These are phyloP conservation scores for Polyporus arcularius DNA, from an alignment of 768 basidiomycete species.

Conservation along the genomic window DNA sequence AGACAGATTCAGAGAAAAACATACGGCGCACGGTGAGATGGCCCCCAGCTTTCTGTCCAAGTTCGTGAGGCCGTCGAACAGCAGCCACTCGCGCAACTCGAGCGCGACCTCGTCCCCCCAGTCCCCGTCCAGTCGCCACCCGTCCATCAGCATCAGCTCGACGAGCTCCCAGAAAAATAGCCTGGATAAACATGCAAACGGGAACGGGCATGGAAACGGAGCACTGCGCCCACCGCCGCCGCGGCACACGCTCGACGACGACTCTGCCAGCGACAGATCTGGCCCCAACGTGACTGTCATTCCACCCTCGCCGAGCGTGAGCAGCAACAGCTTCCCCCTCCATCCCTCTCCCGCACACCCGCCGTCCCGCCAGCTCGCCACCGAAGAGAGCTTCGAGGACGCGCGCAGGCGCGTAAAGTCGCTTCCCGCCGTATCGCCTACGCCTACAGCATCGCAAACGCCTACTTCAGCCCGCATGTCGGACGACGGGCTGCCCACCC, in stretches of 20 bases:
- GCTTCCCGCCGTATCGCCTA: conserved; percentile 10
- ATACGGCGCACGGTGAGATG: conserved; percentile 8
- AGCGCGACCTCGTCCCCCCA: conserved; percentile 20
- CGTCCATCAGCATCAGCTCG: conserved; percentile 17
- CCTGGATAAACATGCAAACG: conserved; percentile 3
- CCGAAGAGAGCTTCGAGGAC: conserved; percentile 4
- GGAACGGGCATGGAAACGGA: not conserved
- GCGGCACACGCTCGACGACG: not conserved
- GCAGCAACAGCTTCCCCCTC: conserved; percentile 17
- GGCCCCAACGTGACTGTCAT: conserved; percentile 35
- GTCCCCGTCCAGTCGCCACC: conserved; percentile 16
- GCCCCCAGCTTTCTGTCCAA: conserved; percentile 33
- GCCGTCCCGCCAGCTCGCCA: not conserved
- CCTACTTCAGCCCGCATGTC: conserved; percentile 5
- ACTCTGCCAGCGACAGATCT: conserved; percentile 16
- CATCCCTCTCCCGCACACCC: not conserved
- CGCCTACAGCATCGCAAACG: conserved; percentile 7
- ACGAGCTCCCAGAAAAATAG: conserved; percentile 1
- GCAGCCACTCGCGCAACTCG: conserved; percentile 20
- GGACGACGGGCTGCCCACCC: conserved; percentile 26
- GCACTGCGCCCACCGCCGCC: not conserved
- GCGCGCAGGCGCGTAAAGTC: conserved; percentile 16
- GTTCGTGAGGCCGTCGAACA: conserved; percentile 23
- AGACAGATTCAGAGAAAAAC: not conserved
- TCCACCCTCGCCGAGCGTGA: conserved; percentile 34